Percentiles rank a stretch among this genome's conserved stretches.
phyloP scores from a whole-genome alignment of 2,329 filamentous ascomycete genomes.

The Scytalidium lignicola region DNA sequence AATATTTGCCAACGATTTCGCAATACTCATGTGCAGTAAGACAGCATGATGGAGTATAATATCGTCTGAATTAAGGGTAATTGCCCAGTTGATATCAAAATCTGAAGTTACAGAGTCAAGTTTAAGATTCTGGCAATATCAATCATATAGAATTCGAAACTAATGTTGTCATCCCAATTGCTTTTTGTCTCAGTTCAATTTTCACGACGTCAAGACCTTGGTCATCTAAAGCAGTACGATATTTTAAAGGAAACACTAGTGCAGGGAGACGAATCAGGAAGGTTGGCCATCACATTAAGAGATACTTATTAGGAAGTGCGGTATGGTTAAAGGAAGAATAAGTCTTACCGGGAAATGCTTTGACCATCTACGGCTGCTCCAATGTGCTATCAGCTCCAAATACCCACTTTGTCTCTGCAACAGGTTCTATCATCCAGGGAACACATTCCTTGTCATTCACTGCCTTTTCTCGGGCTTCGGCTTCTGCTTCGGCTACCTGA shows the following conservation, averaged over 20 bases:
- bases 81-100: conserved; percentile 16
- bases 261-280: conserved; percentile 36
- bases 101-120: background rate
- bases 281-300: conserved; percentile 28
- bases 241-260: conserved; percentile 32
- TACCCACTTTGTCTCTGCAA: conserved; percentile 9
- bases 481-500: conserved; percentile 19
- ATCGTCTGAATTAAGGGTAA: conserved; percentile 33
- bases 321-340: conserved; percentile 19
- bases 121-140: conserved; percentile 21
- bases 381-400: conserved; percentile 3
- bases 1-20: conserved; percentile 26
- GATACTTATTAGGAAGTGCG: conserved; percentile 30
- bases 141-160: conserved; percentile 31
- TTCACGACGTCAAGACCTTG: background rate
- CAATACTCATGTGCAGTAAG: conserved; percentile 22
- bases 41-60: conserved; percentile 29
- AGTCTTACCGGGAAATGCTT: background rate
- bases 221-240: conserved; percentile 23
- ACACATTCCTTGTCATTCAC: conserved; percentile 33
- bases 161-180: conserved; percentile 24
- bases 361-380: background rate
- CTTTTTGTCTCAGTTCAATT: background rate
- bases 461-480: conserved; percentile 21
- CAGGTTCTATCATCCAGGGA: conserved; percentile 24